Evolutionary conservation across 2,329 filamentous ascomycete genomes (phyloP).

Genomic region (Penicillium oxalicum): DNA sequence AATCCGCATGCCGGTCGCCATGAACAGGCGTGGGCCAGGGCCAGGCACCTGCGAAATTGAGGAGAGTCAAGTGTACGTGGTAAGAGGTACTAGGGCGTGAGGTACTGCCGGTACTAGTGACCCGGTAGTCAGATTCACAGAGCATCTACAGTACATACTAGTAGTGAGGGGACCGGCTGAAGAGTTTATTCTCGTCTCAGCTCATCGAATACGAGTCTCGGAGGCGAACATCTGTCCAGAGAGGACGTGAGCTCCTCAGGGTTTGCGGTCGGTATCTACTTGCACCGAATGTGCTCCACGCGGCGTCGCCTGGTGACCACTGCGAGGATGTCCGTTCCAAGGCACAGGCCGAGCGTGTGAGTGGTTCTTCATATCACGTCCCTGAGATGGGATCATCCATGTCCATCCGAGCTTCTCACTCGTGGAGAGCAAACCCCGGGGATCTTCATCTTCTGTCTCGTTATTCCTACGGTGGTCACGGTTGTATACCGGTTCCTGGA

Average conservation of each 20-base stretch:
- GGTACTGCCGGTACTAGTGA: no score
- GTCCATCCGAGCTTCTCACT: background rate
- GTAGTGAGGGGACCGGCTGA: background rate
- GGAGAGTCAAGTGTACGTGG: no score
- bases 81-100: no score
- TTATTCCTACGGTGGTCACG: background rate
- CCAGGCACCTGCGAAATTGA: slow-evolving; percentile 1
- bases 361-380: slow-evolving; percentile 1
- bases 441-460: background rate
- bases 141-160: no score
- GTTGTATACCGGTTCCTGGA: background rate
- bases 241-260: no score
- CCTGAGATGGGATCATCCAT: slow-evolving; percentile 2
- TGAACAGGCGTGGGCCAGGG: background rate
- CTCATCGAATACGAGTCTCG: background rate
- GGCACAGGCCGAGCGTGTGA: slow-evolving; percentile 9
- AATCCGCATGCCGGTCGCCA: no score
- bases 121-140: no score
- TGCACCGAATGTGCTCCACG: slow-evolving; percentile 9
- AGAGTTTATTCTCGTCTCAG: background rate
- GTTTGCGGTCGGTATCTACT: no score
- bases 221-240: background rate
- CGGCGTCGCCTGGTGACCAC: slow-evolving; percentile 18
- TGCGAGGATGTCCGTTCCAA: slow-evolving; percentile 10
- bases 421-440: background rate